A percentile compares a stretch with the other conserved stretches of the same genome.
These are phyloP conservation scores for Penicillium daleae DNA, from an alignment of 495 filamentous ascomycete genomes.

Conservation along the genomic window DNA sequence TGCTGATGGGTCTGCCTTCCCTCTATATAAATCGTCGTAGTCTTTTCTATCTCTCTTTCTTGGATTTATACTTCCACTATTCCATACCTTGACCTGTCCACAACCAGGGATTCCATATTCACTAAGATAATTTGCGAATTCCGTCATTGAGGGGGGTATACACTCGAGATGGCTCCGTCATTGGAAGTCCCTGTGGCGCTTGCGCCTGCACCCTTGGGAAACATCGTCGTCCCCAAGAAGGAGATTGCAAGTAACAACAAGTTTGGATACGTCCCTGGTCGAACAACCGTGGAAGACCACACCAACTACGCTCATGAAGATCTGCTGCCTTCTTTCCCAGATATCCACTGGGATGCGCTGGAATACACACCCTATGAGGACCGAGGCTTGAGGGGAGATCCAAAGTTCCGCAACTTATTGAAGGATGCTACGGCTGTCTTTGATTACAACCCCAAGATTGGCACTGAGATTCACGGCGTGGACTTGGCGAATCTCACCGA, in stretches of 20 bases:
- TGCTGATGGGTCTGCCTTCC: background rate
- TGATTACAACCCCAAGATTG: constrained; percentile 69
- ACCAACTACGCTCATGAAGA: constrained; percentile 59
- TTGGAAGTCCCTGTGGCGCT: constrained; percentile 31
- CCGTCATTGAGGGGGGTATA: background rate
- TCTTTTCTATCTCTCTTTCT: constrained; percentile 9
- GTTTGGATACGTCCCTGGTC: constrained; percentile 52
- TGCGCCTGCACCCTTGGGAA: constrained; percentile 15
- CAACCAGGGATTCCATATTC: background rate
- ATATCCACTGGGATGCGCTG: constrained; percentile 57
- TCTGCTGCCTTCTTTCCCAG: constrained; percentile 59
- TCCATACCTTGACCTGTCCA: background rate
- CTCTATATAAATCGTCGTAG: constrained; percentile 17
- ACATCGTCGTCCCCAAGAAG: constrained; percentile 28
- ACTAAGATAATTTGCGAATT: background rate
- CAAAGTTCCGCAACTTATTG: constrained; percentile 56
- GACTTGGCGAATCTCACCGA: constrained; percentile 69
- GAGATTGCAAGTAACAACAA: constrained; percentile 32
- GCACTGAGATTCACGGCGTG: constrained; percentile 72
- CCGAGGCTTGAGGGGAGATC: constrained; percentile 57
- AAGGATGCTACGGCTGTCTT: constrained; percentile 56
- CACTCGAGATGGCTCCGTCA: constrained; percentile 39
- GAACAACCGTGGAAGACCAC: constrained; percentile 48
- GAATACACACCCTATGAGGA: constrained; percentile 56
- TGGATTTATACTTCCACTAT: constrained; percentile 18